These are phyloP conservation scores for Amaranthus cruentus DNA, from an alignment of 148 eudicot genomes.

Conservation along the genomic window DNA sequence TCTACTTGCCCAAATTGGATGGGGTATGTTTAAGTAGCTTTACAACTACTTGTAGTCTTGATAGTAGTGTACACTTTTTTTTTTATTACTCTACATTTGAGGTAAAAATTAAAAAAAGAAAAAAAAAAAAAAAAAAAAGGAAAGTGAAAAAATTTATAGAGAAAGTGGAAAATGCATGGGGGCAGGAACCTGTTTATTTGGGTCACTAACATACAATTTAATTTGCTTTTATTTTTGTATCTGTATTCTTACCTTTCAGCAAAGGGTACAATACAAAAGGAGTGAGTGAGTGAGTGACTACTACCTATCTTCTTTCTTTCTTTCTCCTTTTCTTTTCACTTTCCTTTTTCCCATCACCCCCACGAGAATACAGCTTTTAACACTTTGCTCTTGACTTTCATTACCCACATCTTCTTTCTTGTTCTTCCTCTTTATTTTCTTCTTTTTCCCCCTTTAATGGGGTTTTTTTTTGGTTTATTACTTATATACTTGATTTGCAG, in stretches of 20 bases:
- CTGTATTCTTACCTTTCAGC: background rate
- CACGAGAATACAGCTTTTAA: conserved; percentile 33
- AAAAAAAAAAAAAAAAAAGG: background rate
- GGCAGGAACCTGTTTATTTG: conserved; percentile 14
- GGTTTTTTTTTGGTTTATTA: background rate
- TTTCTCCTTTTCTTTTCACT: background rate
- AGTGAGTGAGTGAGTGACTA: too few species aligned
- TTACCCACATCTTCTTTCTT: conserved; percentile 12
- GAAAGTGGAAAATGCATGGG: conserved; percentile 18
- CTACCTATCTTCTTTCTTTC: background rate
- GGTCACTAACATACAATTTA: background rate
- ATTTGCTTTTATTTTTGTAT: background rate
- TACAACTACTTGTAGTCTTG: too few species aligned
- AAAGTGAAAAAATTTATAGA: background rate
- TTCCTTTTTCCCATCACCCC: conserved; percentile 2
- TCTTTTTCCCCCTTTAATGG: background rate
- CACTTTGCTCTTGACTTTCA: conserved; percentile 29
- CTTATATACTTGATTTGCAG: conserved; percentile 17
- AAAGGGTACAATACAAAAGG: background rate
- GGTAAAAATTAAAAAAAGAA: background rate
- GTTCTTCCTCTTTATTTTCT: background rate
- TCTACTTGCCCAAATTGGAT: background rate
- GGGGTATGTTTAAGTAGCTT: background rate
- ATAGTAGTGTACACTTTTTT: background rate
- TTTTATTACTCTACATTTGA: background rate